phyloP scores from a whole-genome alignment of 768 basidiomycete genomes.

The Leccinum rimulosum region DNA sequence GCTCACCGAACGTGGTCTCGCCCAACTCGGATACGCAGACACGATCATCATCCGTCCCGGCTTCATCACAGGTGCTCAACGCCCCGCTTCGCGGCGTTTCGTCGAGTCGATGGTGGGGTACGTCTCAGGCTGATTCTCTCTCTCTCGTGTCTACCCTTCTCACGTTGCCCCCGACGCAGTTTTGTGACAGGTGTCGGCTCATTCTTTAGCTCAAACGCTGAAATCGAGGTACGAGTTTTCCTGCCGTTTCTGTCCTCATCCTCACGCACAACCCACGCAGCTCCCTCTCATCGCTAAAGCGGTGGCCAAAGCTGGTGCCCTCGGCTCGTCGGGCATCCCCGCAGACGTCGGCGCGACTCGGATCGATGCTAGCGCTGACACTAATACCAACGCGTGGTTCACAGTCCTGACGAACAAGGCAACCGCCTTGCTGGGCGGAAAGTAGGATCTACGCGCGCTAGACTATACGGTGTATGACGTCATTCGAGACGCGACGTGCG shows the following conservation, averaged over 20 bases:
- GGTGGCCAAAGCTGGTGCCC: constrained; percentile 49
- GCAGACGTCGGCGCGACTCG: constrained; percentile 40
- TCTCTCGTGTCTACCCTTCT: too few species aligned
- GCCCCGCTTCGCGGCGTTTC: too few species aligned
- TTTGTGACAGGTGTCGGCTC: too few species aligned
- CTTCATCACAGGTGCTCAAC: too few species aligned
- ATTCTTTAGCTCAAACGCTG: too few species aligned
- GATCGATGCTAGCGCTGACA: constrained; percentile 29
- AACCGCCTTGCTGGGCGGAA: constrained; percentile 39
- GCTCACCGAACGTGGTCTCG: constrained; percentile 17
- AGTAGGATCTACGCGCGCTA: neutral
- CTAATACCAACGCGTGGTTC: constrained; percentile 18
- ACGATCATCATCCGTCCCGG: too few species aligned
- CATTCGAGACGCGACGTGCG: neutral
- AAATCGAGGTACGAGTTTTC: neutral
- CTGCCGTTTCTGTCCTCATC: too few species aligned
- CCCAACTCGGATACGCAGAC: too few species aligned
- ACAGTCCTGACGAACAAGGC: constrained; percentile 48
- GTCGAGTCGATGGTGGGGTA: too few species aligned
- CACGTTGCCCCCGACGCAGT: too few species aligned
- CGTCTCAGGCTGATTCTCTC: too few species aligned
- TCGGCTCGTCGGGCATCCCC: constrained; percentile 52
- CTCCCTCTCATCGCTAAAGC: constrained; percentile 52
- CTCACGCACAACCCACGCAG: constrained; percentile 28
- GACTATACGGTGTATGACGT: neutral